Base-by-base conservation (phyloP, 2,329 filamentous ascomycete genomes). In the Xylaria polymorpha region DNA sequence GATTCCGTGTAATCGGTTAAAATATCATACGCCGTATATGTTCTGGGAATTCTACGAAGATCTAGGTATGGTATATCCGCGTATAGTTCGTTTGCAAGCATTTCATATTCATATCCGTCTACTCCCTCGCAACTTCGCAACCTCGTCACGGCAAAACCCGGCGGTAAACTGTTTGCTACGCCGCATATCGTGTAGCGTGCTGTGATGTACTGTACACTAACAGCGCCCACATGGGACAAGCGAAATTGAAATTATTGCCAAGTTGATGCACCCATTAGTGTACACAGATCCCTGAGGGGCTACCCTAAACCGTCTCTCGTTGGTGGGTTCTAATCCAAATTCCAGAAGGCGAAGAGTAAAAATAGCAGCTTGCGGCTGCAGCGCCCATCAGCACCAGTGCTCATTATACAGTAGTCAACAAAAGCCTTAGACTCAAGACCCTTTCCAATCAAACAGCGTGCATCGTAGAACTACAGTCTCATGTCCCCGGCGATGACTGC, bases 201-300 rank as follows among this genome's bases (percentile, higher is more conserved):
- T 29, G 4, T 29, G 25, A 29, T 29, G 25, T 32, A 32, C 50
- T 29, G 25, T 32, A 32, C 50, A 39, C 51, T 51, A 61, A 37
- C 22, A 15, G 18, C n/a, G 56, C 44, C 20, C 12, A 50, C 14
- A 43, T 37, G 20, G 46, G 22, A 15, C 43, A 51, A 32, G 59
- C 46, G 46, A 56, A 63, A 63, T 25, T 63, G 50, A 22, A 63
- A 63, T 63, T 37, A 64, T 48, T 32, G 50, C 20, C 20, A 41
- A 41, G 35, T 8, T 25, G 32, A 41, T 57, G 35, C n/a, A 7
- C 37, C 10, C 53, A 43, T 41, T 50, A 51, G 29, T 51, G 29
- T 61, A 39, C 43, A 22, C 43, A 37, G 20, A 37, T 37, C 55
- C 55, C 20, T 39, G 55, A 22, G n/a, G 32, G 5, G 9, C 15